These are phyloP conservation scores for Hypoxylon lienhwacheense DNA, from an alignment of 495 filamentous ascomycete species.

Conservation along the genomic window DNA sequence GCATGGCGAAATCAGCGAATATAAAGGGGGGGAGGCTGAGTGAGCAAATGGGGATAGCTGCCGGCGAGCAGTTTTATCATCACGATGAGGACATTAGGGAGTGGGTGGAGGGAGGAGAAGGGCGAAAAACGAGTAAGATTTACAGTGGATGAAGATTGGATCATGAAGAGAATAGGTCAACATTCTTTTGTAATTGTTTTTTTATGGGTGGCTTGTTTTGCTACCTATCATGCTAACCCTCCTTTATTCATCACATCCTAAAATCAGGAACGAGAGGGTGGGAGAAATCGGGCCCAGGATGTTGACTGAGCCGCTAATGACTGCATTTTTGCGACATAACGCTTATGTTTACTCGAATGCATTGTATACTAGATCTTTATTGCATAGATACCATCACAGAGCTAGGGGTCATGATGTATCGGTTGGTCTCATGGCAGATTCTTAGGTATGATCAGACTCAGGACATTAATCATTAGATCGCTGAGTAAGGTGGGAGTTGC, in stretches of 20 bases:
- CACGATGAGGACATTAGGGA: slow-evolving; percentile 3
- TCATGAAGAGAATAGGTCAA: slow-evolving; percentile 13
- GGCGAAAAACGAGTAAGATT: neutral
- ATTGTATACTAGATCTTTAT: slow-evolving; percentile 31
- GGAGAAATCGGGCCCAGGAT: slow-evolving; percentile 4
- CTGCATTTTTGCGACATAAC: slow-evolving; percentile 21
- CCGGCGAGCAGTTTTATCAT: slow-evolving; percentile 28
- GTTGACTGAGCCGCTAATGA: slow-evolving; percentile 19
- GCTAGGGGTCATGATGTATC: slow-evolving; percentile 3
- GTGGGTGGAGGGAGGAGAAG: neutral
- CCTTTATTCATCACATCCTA: slow-evolving; percentile 6
- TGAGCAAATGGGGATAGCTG: slow-evolving; percentile 18
- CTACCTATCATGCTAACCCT: slow-evolving; percentile 2
- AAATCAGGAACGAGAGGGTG: neutral
- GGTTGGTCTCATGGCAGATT: slow-evolving; percentile 8
- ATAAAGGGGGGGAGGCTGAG: slow-evolving; percentile 19
- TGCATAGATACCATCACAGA: slow-evolving; percentile 37
- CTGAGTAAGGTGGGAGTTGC: slow-evolving; percentile 2
- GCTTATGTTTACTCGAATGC: slow-evolving; percentile 19
- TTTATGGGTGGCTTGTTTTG: neutral
- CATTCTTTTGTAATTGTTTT: slow-evolving; percentile 26
- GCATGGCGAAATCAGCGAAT: slow-evolving; percentile 24
- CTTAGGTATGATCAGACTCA: neutral
- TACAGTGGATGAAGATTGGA: slow-evolving; percentile 21
- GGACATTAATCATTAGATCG: slow-evolving; percentile 15